Conservation (phyloP, 225 moss, liverwort and hornwort genomes). For the Ulota crispa region DNA sequence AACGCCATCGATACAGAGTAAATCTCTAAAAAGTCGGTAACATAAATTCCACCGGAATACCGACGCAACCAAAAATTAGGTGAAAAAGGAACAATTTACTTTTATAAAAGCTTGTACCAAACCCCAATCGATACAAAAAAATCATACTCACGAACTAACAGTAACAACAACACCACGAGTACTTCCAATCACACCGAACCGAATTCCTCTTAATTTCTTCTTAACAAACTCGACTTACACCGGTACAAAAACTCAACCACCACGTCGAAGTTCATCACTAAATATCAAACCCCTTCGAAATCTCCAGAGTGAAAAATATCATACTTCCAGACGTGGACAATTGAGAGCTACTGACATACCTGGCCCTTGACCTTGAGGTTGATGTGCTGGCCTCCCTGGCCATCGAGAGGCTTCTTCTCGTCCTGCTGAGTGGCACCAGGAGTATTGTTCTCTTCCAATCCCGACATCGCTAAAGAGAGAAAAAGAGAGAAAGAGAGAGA, state of each 20-base stretch:
- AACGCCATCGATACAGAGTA: not conserved
- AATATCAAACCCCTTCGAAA: no score
- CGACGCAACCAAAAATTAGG: not conserved
- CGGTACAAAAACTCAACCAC: not conserved
- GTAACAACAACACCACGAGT: not conserved
- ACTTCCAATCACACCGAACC: not conserved
- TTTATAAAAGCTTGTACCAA: not conserved
- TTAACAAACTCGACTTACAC: not conserved
- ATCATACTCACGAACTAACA: not conserved
- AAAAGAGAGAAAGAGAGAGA: not conserved
- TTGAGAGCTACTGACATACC: constrained; percentile 26
- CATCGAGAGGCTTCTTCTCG: constrained; percentile 83
- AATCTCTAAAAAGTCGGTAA: not conserved
- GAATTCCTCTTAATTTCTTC: not conserved
- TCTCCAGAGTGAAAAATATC: no score
- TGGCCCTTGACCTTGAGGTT: constrained; percentile 92
- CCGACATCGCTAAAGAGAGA: constrained; percentile 49
- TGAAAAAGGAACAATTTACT: not conserved
- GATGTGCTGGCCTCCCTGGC: constrained; percentile 64
- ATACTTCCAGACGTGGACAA: not conserved
- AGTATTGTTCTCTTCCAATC: constrained; percentile 70
- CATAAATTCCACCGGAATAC: not conserved
- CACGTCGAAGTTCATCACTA: not conserved
- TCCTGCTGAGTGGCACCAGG: constrained; percentile 60
- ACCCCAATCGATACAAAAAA: not conserved